phyloP scores from a whole-genome alignment of 345 rosid genomes.

The Aurinia saxatilis region DNA sequence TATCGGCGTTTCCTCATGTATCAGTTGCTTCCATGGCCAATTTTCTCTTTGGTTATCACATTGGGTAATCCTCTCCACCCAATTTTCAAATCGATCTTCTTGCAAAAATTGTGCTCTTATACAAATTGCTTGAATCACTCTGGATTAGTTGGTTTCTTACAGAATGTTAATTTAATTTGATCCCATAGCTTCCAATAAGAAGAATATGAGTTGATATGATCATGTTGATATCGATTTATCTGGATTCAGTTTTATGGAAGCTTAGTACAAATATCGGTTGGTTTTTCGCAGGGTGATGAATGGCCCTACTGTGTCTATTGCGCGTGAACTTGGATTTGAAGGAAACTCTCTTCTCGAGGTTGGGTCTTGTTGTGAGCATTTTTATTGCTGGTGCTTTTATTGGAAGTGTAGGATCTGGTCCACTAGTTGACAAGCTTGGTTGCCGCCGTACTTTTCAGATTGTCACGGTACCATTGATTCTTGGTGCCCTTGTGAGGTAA shows the following conservation, averaged over 20 bases:
- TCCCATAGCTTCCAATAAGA: neutral
- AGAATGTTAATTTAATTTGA: neutral
- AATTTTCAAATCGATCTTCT: neutral
- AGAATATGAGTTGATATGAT: neutral
- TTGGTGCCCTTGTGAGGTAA: slow-evolving; percentile 68
- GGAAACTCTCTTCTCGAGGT: slow-evolving; percentile 58
- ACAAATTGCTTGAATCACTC: neutral
- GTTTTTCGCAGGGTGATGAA: slow-evolving; percentile 60
- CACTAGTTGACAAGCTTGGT: slow-evolving; percentile 57
- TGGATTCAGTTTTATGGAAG: too few species aligned
- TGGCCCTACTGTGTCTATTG: slow-evolving; percentile 70
- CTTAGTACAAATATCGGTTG: neutral
- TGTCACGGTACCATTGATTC: slow-evolving; percentile 45
- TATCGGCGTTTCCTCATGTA: slow-evolving; percentile 66
- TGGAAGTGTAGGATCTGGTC: slow-evolving; percentile 60
- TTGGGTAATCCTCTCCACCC: slow-evolving; percentile 33
- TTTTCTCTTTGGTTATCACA: slow-evolving; percentile 81
- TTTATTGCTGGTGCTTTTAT: slow-evolving; percentile 74
- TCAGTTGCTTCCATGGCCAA: slow-evolving; percentile 64
- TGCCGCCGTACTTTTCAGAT: slow-evolving; percentile 65
- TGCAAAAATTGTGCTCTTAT: neutral
- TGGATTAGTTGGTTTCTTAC: neutral
- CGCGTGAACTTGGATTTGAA: slow-evolving; percentile 66
- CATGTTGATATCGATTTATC: neutral
- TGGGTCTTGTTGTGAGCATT: slow-evolving; percentile 82